Evolutionary conservation across 2,329 filamentous ascomycete species (phyloP), one percentile per base, ranked within the genome.

Genomic region (Epichloe sibirici): DNA sequence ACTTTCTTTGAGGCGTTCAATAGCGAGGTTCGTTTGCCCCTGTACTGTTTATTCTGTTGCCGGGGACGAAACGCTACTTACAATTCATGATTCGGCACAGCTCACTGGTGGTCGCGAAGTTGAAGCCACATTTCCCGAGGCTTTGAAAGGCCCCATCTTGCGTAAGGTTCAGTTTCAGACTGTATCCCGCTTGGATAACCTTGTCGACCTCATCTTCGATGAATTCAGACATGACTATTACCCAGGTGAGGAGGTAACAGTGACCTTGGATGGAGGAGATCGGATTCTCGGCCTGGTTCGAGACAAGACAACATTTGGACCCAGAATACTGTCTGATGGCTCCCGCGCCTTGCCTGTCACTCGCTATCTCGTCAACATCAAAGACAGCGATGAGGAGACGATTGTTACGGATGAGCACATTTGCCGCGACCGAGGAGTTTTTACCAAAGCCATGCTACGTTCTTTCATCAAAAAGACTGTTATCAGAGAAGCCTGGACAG

Each of bases 401-500:
- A 74, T 88, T n/a, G 77, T 93, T 17, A 86, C 90, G 59, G 85
- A 89, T 67, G 75, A 86, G 48, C 85, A 95, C 63, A 84, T 97
- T 53, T 85, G 81, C 57, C 85, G 93, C 56, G 90, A 96, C 64
- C 83, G 90, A 50, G 95, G 91, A 61, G 79, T 88, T 46, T 98
- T 97, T 65, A 96, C 91, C 31, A 97, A 98, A 69, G 84, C 90
- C 48, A 90, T 96, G 66, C 75, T 98, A 42, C 83, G 91, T 37
- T 89, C 90, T 5, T 98, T 96, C 59, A 88, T 98, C 57, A 95
- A 95, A 66, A 90, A 94, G 68, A 93, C 90, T 0, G 86, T 96
- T n/a, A 86, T 84, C 2, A 77, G 91, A 56, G 93, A 97, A 63
- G 81, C 89, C 4, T 97, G 90, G 89, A 91, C 83, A 55, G 91